Conservation (phyloP, 2,329 filamentous ascomycete genomes). For the Colletotrichum sp. region DNA sequence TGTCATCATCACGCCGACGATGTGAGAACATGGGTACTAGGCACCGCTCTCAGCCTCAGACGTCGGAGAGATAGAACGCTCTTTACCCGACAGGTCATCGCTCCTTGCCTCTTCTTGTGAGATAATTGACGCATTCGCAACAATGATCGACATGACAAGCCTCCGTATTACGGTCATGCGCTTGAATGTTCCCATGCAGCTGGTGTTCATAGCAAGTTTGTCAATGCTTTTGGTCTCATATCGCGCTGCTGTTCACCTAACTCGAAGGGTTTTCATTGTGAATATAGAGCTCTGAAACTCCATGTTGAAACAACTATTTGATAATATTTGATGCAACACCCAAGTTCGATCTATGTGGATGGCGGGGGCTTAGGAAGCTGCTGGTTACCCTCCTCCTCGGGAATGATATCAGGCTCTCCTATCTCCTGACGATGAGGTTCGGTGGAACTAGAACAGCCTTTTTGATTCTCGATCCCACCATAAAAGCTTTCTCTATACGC, state of each 20-base stretch:
- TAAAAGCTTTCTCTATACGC: no score
- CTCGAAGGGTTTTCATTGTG: background rate
- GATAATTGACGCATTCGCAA: background rate
- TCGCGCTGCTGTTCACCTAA: background rate
- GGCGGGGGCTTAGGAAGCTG: no score
- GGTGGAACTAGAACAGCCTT: no score
- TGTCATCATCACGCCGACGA: background rate
- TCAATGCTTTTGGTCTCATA: background rate
- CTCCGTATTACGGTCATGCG: background rate
- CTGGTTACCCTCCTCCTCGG: no score
- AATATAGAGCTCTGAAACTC: background rate
- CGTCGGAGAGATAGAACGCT: background rate
- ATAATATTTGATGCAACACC: background rate
- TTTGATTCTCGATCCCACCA: no score
- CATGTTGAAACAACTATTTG: background rate
- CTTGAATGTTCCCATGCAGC: background rate
- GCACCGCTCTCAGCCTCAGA: background rate
- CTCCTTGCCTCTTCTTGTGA: background rate
- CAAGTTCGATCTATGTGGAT: rapidly evolving
- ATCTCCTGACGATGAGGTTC: no score
- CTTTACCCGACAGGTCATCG: background rate
- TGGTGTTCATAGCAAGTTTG: background rate
- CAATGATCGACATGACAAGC: background rate
- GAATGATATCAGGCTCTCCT: no score
- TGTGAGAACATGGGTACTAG: background rate